These are phyloP conservation scores for Fonsecaea nubica DNA, from an alignment of 2,329 filamentous ascomycete species.

Conservation along the genomic window DNA sequence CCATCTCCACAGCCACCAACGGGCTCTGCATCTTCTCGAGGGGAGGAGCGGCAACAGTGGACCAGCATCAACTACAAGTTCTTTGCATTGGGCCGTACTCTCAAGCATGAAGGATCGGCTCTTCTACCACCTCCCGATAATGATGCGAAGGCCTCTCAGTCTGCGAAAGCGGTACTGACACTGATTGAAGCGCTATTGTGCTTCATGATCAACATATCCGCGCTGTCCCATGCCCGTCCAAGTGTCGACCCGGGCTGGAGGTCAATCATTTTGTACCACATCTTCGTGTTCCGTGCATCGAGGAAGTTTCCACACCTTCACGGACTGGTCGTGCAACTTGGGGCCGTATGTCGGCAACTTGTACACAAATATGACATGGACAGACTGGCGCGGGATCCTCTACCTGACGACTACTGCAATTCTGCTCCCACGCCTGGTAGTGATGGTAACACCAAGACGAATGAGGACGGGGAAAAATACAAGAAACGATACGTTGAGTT, in stretches of 20 bases:
- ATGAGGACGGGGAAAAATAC: conserved; percentile 45
- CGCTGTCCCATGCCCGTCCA: conserved; percentile 50
- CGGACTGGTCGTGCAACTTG: conserved; percentile 54
- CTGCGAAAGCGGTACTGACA: conserved; percentile 30
- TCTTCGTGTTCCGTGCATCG: conserved; percentile 51
- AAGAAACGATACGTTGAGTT: conserved; percentile 50
- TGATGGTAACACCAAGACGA: conserved; percentile 48
- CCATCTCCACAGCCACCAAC: conserved; percentile 33
- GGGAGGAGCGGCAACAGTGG: conserved; percentile 51
- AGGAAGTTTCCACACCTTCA: conserved; percentile 50
- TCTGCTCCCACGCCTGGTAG: conserved; percentile 52
- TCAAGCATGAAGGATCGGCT: conserved; percentile 53
- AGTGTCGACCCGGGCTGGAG: conserved; percentile 53
- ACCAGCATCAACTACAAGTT: conserved; percentile 52
- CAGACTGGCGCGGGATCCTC: conserved; percentile 50
- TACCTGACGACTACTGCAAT: conserved; percentile 49
- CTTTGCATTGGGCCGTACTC: conserved; percentile 50
- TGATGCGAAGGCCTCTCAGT: conserved; percentile 44
- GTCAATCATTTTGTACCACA: conserved; percentile 56
- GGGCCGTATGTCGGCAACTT: conserved; percentile 55
- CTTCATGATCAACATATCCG: conserved; percentile 56
- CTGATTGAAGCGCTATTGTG: conserved; percentile 54
- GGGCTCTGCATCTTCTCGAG: conserved; percentile 39
- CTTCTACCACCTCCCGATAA: conserved; percentile 37
- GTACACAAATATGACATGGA: conserved; percentile 55